These are phyloP conservation scores for Didymella segeticola DNA, from an alignment of 2,329 filamentous ascomycete species.

Conservation along the genomic window DNA sequence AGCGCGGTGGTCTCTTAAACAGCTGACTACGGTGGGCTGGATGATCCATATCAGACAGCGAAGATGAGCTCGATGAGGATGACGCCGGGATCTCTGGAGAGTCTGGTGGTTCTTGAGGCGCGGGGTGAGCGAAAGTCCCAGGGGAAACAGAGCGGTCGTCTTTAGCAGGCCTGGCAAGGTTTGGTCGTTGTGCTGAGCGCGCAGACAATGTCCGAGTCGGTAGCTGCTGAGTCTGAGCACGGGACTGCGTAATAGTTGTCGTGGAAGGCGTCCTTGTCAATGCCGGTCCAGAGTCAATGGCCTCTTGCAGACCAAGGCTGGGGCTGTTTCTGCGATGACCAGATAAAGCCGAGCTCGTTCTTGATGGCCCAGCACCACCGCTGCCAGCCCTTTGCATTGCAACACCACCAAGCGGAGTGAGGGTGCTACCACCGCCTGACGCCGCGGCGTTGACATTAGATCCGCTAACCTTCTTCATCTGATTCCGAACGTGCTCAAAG, in stretches of 20 bases:
- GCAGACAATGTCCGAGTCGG: constrained; percentile 35
- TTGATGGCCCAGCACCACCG: constrained; percentile 50
- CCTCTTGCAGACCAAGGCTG: constrained; percentile 56
- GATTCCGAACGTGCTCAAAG: constrained; percentile 85
- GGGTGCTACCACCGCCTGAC: constrained; percentile 51
- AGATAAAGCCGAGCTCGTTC: constrained; percentile 63
- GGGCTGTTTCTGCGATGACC: constrained; percentile 65
- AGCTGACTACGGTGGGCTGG: constrained; percentile 53
- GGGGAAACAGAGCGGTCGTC: constrained; percentile 21
- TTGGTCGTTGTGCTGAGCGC: constrained; percentile 36
- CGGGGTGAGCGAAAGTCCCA: constrained; percentile 6
- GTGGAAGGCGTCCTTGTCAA: constrained; percentile 58
- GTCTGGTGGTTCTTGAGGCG: constrained; percentile 18
- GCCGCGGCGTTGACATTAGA: constrained; percentile 61
- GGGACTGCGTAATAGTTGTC: constrained; percentile 55
- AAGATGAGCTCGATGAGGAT: constrained; percentile 42
- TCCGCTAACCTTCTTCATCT: constrained; percentile 78
- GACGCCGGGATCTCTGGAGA: constrained; percentile 34
- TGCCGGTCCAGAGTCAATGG: constrained; percentile 44
- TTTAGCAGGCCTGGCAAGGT: constrained; percentile 25
- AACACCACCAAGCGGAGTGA: constrained; percentile 47
- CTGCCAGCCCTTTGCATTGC: constrained; percentile 62
- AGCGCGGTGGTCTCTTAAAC: constrained; percentile 52
- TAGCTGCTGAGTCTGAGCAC: constrained; percentile 30
- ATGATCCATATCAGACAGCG: constrained; percentile 46